Base-by-base conservation (phyloP, 495 filamentous ascomycete species). In the Xylaria telfairii region DNA sequence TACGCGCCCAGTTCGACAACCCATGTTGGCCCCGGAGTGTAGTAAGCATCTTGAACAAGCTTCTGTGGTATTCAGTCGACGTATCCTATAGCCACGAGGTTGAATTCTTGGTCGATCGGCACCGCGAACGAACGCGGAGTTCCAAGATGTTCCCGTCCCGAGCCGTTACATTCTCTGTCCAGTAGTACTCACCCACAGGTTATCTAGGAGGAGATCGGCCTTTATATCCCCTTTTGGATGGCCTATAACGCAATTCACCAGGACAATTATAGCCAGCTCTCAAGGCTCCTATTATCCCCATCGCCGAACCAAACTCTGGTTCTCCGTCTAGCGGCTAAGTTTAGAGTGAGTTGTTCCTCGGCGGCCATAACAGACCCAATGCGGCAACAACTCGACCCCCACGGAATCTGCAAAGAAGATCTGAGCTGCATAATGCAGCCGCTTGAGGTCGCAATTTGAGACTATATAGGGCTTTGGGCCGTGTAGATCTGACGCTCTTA, bases 401-500 rank as follows among this genome's bases (percentile, higher is more conserved):
- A 66, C 64, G 34, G 47, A 15, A 41, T 54, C 64, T 66, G 44
- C 62, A 66, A 41, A 47, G 64, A 54, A 54, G 64, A 66, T 54
- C 46, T 54, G 44, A 42, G n/a, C 47, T 24, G 30, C 64, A 53
- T 54, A 32, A 32, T 28, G 46, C 64, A 66, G 64, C 64, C 64
- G 47, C 47, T 66, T 47, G 28, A 53, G 32, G 64, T 66, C 41
- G 47, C 8, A 66, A 4, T 66, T 15, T 10, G 1, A 32, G 54
- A 32, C 21, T 21, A 54, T 28, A 32, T 21, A 54, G 47, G 64
- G 32, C 13, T 37, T 41, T 28, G 6, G n/a, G 0, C n/a, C n/a
- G 12, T 17, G 34, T 34, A 21, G 47, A 54, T 37, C 64, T 21
- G 46, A 39, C 1, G 21, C 21, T 66, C n/a, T 66, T 41, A 4